phyloP scores from a whole-genome alignment of 176 grass and related monocot species.

The Oryza officinalis region DNA sequence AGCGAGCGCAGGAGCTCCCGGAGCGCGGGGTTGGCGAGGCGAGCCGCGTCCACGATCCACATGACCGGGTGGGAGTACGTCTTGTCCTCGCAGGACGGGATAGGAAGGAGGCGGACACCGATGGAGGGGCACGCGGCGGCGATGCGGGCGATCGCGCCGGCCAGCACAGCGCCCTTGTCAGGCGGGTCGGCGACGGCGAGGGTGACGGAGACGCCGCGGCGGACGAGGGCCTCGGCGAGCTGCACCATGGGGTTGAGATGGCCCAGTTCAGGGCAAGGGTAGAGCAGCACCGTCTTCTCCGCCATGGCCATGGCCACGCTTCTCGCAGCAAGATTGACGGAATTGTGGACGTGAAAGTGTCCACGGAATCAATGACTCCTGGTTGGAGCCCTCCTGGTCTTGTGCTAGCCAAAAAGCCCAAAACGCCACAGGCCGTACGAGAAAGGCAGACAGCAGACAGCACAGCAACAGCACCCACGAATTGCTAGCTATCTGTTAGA shows the following conservation, averaged over 20 bases:
- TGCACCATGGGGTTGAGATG: constrained; percentile 66
- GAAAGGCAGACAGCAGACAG: no score
- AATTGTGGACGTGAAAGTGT: no score
- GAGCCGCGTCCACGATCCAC: constrained; percentile 12
- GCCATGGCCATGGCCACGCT: not conserved
- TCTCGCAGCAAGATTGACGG: not conserved
- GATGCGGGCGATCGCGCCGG: constrained; percentile 28
- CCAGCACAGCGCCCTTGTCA: constrained; percentile 13
- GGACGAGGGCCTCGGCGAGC: constrained; percentile 54
- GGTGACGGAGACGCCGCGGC: constrained; percentile 42
- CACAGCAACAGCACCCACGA: no score
- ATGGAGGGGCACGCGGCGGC: constrained; percentile 34
- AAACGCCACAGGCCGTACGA: no score
- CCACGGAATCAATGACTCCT: no score
- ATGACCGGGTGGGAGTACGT: not conserved
- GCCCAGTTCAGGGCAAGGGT: constrained; percentile 50
- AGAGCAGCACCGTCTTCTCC: constrained; percentile 57
- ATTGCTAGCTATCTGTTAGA: no score
- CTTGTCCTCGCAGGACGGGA: not conserved
- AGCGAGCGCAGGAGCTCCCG: not conserved
- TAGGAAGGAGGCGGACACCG: constrained; percentile 34
- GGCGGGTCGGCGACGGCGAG: constrained; percentile 39
- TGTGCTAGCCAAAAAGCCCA: no score
- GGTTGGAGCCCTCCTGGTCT: no score
- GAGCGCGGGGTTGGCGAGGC: constrained; percentile 13